phyloP scores from a whole-genome alignment of 306 rosid genomes.

The Bauhinia variegata region DNA sequence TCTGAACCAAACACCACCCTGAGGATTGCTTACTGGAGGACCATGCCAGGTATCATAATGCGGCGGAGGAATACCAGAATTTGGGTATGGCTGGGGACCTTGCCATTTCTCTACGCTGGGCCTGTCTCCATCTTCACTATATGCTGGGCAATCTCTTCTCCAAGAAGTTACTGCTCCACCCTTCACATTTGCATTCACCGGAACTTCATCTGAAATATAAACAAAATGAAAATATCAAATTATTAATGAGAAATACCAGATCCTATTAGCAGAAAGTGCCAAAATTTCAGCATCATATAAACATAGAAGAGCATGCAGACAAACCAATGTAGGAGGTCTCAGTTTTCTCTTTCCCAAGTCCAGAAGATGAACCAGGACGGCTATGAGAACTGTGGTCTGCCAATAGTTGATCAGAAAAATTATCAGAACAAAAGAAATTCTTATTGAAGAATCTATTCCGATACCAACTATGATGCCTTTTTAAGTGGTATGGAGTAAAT shows the following conservation, averaged over 20 bases:
- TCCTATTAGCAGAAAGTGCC: slow-evolving; percentile 24
- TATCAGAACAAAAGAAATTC: slow-evolving; percentile 12
- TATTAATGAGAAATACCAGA: slow-evolving; percentile 14
- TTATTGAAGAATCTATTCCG: slow-evolving; percentile 5
- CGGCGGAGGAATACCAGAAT: slow-evolving; percentile 63
- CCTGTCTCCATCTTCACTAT: slow-evolving; percentile 66
- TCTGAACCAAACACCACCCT: slow-evolving; percentile 86
- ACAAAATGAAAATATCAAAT: slow-evolving; percentile 25
- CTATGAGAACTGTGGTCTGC: slow-evolving; percentile 60
- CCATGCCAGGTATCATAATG: slow-evolving; percentile 88
- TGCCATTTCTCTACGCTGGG: slow-evolving; percentile 74
- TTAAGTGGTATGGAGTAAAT: slow-evolving; percentile 6
- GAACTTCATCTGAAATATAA: slow-evolving; percentile 58
- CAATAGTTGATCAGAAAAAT: slow-evolving; percentile 33
- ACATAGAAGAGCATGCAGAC: slow-evolving; percentile 36
- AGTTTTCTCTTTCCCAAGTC: slow-evolving; percentile 50
- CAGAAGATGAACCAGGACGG: slow-evolving; percentile 68
- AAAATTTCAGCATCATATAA: slow-evolving; percentile 13
- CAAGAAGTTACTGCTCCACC: slow-evolving; percentile 53
- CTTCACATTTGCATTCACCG: slow-evolving; percentile 48
- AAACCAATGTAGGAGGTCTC: slow-evolving; percentile 57
- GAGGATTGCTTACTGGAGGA: slow-evolving; percentile 73
- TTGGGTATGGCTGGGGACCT: slow-evolving; percentile 76
- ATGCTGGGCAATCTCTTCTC: slow-evolving; percentile 64
- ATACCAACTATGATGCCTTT: background rate